These are phyloP conservation scores for Saussurea involucrata DNA, from an alignment of 129 eudicot genomes.

Conservation along the genomic window DNA sequence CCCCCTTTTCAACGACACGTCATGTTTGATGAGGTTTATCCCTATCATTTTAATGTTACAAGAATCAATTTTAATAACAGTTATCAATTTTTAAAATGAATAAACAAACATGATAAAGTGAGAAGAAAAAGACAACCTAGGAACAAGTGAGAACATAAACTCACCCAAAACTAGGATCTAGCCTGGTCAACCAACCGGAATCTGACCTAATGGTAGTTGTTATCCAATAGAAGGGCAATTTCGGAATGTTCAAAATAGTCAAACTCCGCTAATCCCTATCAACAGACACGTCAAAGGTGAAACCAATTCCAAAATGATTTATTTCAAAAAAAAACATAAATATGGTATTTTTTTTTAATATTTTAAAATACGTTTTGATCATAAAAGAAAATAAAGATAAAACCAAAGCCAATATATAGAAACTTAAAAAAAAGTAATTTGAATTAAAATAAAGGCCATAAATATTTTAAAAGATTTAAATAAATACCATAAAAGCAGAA, in stretches of 20 bases:
- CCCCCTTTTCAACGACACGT: background rate
- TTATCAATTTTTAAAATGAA: background rate
- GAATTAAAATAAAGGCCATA: background rate
- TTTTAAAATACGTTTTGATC: background rate
- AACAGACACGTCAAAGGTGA: constrained; percentile 22
- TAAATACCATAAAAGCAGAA: background rate
- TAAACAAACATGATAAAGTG: background rate
- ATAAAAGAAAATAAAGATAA: background rate
- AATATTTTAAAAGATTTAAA: background rate
- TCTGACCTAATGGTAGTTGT: constrained; percentile 23
- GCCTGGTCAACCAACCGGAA: constrained; percentile 17
- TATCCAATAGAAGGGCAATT: constrained; percentile 15
- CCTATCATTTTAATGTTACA: background rate
- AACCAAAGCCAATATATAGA: background rate
- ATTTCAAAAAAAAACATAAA: background rate
- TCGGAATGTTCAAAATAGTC: constrained; percentile 1
- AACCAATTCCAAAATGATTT: background rate
- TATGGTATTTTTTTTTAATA: background rate
- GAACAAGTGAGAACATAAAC: background rate
- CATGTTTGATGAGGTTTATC: too few relatives aligned
- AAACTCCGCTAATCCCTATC: constrained; percentile 12
- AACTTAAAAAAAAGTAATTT: background rate
- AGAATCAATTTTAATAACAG: background rate
- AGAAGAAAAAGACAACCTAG: too few relatives aligned
- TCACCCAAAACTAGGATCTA: background rate